These are phyloP conservation scores for Cryphonectria carpinicola DNA, from an alignment of 2,329 filamentous ascomycete genomes.

Conservation along the genomic window DNA sequence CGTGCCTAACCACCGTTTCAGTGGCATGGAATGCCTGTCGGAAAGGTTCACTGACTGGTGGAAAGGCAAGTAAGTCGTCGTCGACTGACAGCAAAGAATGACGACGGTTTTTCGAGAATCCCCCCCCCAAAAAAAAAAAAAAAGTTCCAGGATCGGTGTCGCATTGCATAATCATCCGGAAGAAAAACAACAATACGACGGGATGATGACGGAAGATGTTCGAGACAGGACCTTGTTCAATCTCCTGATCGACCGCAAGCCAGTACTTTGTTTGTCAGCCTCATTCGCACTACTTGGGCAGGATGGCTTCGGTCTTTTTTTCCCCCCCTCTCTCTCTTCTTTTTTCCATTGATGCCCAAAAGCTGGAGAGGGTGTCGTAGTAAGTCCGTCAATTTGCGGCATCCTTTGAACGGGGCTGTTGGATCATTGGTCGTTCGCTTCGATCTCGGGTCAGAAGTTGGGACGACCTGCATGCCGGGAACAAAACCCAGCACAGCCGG, in stretches of 20 bases:
- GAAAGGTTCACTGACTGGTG: background rate
- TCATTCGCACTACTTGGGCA: background rate
- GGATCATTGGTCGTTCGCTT: constrained; percentile 10
- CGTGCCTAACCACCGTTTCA: constrained; percentile 14
- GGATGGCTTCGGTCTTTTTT: constrained; percentile 18
- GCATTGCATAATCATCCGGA: background rate
- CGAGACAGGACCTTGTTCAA: background rate
- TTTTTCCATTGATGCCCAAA: constrained; percentile 30
- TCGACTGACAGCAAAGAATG: background rate
- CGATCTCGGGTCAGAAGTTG: constrained; percentile 8
- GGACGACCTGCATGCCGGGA: constrained; percentile 23
- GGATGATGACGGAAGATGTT: constrained; percentile 1
- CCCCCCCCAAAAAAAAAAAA: background rate
- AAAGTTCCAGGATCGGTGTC: background rate
- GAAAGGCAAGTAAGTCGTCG: background rate
- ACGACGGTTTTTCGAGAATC: background rate
- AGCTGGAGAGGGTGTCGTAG: constrained; percentile 16
- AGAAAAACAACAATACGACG: background rate
- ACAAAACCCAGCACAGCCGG: constrained; percentile 10
- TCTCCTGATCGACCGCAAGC: constrained; percentile 7
- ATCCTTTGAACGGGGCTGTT: constrained; percentile 1
- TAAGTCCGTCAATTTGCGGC: constrained; percentile 1
- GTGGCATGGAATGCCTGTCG: constrained; percentile 17
- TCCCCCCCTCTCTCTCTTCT: background rate
- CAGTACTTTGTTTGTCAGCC: constrained; percentile 22